Evolutionary conservation across 2,329 filamentous ascomycete genomes (phyloP), one percentile per base, ranked within the genome.

Genomic region (Cladobotryum protrusum): DNA sequence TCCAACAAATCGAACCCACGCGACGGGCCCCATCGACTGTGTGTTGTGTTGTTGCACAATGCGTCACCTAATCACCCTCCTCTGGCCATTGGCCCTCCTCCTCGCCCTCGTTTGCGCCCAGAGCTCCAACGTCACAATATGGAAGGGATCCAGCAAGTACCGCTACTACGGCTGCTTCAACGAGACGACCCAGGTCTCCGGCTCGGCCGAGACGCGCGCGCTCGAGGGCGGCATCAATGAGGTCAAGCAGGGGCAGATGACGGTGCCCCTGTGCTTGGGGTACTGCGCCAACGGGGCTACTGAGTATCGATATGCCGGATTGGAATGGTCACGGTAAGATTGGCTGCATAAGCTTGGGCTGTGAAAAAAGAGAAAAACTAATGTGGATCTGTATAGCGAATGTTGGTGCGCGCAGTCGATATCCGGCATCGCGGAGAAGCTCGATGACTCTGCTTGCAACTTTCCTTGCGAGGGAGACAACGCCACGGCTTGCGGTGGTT

Each of bases 341-440:
- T 33, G n/a, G n/a, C n/a, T n/a, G n/a, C n/a, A n/a, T n/a, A n/a
- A n/a, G n/a, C n/a, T n/a, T n/a, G n/a, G n/a, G n/a, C n/a, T n/a
- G n/a, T n/a, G 14, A 13, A 39, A n/a, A 24, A 15, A 13, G 13
- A 11, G 17, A 42, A 19, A 39, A 36, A 45, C 17, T 32, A 45
- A 36, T 36, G 20, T 20, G 15, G 7, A 40, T 17, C 11, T 32
- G 7, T 11, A 6, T 33, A 78, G 77, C 48, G 79, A 83, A 66
- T 84, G 80, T 70, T 83, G 78, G 73, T 84, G 81, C 62, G 71
- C 75, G 18, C 67, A 73, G 15, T 66, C 67, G 43, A 58, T 83
- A n/a, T 72, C 72, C 8, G 62, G 65, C 8, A 68, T 79, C 19
- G 71, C 76, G 14, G 61, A 59, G 9, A 70, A 72, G 53, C 61